Percentiles rank a stretch among this genome's conserved stretches.
Conservation (phyloP, 768 basidiomycete species). For the Phaeolepiota aurea region DNA sequence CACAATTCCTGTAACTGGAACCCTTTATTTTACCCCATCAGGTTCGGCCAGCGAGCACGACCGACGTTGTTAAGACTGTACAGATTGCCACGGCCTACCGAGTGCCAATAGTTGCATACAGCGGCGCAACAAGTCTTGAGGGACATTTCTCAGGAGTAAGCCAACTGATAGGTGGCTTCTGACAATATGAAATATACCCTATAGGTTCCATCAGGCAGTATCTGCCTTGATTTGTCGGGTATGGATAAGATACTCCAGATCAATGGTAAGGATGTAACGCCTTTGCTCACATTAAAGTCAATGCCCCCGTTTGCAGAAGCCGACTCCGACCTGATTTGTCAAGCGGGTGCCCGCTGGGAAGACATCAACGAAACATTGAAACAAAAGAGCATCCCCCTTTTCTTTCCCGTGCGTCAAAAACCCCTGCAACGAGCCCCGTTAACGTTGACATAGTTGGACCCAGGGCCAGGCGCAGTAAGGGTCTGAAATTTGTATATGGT, state of each 20-base stretch:
- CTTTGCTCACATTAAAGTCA: background rate
- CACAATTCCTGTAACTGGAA: conserved; percentile 1
- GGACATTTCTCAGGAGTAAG: conserved; percentile 76
- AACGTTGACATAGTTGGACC: conserved; percentile 43
- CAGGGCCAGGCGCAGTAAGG: conserved; percentile 61
- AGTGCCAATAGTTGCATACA: conserved; percentile 74
- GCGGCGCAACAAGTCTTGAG: conserved; percentile 83
- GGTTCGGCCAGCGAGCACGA: conserved; percentile 59
- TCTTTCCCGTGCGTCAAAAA: conserved; percentile 64
- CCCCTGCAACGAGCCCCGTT: background rate
- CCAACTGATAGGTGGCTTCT: conserved; percentile 5
- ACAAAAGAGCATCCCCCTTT: conserved; percentile 64
- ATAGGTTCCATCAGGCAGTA: conserved; percentile 49
- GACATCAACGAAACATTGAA: conserved; percentile 66
- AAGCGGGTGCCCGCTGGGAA: conserved; percentile 74
- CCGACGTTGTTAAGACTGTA: conserved; percentile 78
- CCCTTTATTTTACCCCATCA: conserved; percentile 14
- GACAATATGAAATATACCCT: conserved; percentile 9
- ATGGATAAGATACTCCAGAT: conserved; percentile 81
- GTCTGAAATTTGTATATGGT: background rate
- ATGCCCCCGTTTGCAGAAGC: conserved; percentile 30
- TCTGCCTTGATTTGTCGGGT: conserved; percentile 72
- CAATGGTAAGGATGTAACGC: conserved; percentile 38
- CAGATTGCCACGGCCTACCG: conserved; percentile 65
- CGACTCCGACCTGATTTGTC: conserved; percentile 70